These are phyloP conservation scores for Luvunga scandens DNA, from an alignment of 345 rosid species.

Conservation along the genomic window DNA sequence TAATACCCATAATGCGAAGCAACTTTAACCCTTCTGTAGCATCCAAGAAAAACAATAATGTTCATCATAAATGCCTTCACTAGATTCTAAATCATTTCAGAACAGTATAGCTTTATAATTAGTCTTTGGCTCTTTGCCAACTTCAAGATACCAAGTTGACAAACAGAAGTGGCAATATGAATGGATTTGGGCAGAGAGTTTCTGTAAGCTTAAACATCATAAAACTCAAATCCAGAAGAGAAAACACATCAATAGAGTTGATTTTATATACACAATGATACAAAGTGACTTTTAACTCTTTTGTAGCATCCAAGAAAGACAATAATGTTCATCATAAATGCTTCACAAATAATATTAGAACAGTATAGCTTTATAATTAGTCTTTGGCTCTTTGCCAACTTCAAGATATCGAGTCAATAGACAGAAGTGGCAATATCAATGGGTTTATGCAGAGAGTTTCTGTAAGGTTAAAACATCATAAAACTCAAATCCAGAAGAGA, in stretches of 20 bases:
- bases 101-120: not conserved
- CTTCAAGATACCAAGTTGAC: not conserved
- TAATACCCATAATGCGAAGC: not conserved
- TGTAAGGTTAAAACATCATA: not conserved
- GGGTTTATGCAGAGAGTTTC: not conserved
- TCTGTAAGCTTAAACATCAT: not conserved
- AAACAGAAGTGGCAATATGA: not conserved
- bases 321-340: not conserved
- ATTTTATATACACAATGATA: not conserved
- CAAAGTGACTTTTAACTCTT: not conserved
- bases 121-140: not conserved
- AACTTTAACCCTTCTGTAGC: not conserved
- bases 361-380: not conserved
- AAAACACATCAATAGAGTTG: too few species aligned
- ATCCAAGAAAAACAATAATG: not conserved
- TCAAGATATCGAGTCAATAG: not conserved
- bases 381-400: not conserved
- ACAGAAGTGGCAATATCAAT: not conserved
- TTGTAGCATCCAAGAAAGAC: not conserved
- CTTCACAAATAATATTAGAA: not conserved
- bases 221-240: not conserved
- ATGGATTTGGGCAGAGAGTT: not conserved
- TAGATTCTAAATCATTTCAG: not conserved
- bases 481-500: slow-evolving; percentile 2
- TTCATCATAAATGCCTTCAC: not conserved